Percentiles rank a stretch among this genome's conserved stretches.
phyloP scores from a whole-genome alignment of 1,284 basidiomycete genomes.

The Cutaneotrichosporon cyanovorans region DNA sequence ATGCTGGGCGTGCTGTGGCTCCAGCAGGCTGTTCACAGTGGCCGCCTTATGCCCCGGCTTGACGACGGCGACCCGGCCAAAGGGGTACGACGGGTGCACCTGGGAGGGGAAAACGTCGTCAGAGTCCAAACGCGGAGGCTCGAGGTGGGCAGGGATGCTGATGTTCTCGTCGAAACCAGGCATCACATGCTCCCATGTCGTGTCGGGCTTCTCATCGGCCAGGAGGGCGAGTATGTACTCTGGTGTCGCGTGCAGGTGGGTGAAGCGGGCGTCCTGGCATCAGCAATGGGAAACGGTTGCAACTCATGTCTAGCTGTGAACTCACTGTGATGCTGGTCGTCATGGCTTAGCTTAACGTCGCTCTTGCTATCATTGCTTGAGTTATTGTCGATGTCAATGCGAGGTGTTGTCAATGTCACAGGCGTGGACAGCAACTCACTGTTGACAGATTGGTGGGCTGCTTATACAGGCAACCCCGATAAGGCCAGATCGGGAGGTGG shows the following conservation, averaged over 20 bases:
- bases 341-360: constrained; percentile 11
- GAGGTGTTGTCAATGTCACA: too few relatives aligned
- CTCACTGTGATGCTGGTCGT: constrained; percentile 29
- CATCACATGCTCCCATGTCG: constrained; percentile 32
- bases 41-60: constrained; percentile 13
- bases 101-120: constrained; percentile 39
- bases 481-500: too few relatives aligned
- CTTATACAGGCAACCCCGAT: too few relatives aligned
- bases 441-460: too few relatives aligned
- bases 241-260: constrained; percentile 35
- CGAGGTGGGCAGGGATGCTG: constrained; percentile 20
- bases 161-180: constrained; percentile 40
- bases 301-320: neutral
- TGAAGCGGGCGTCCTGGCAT: constrained; percentile 39
- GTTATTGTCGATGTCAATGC: too few relatives aligned
- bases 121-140: constrained; percentile 32
- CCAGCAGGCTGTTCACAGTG: constrained; percentile 2
- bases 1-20: constrained; percentile 18
- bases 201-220: constrained; percentile 36
- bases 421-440: too few relatives aligned
- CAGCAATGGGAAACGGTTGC: constrained; percentile 3
- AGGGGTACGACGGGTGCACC: constrained; percentile 39
- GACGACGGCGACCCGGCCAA: constrained; percentile 22
- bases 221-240: constrained; percentile 29
- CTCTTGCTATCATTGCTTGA: neutral